Conservation (phyloP, 1,284 basidiomycete species). For the Cutaneotrichosporon sp. region DNA sequence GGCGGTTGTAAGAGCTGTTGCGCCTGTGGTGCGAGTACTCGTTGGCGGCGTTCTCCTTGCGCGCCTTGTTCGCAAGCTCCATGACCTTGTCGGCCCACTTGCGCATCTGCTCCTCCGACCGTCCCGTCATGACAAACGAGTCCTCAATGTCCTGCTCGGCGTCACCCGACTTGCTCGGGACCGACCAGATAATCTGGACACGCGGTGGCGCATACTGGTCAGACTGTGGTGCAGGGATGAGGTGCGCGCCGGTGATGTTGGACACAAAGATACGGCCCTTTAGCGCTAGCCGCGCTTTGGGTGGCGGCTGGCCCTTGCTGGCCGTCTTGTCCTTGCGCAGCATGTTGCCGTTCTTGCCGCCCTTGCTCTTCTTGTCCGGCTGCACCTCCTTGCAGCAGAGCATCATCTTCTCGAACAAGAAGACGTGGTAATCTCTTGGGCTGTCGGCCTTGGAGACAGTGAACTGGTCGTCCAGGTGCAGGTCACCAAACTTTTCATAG, state of each 20-base stretch:
- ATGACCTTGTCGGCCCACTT: conserved; percentile 89
- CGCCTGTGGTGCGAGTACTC: conserved; percentile 1
- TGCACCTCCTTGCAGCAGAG: conserved; percentile 87
- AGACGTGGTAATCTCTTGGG: conserved; percentile 96
- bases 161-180: conserved; percentile 45
- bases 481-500: conserved; percentile 83
- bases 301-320: conserved; percentile 45
- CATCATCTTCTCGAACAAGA: conserved; percentile 98
- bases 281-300: conserved; percentile 71
- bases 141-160: conserved; percentile 54
- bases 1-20: conserved; percentile 15
- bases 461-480: conserved; percentile 91
- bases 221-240: conserved; percentile 41
- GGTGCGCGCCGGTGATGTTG: conserved; percentile 71
- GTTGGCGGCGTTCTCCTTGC: conserved; percentile 20
- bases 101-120: conserved; percentile 84
- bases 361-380: conserved; percentile 43
- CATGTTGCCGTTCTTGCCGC: conserved; percentile 38
- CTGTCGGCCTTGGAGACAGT: conserved; percentile 94
- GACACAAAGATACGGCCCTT: conserved; percentile 98
- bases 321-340: conserved; percentile 52
- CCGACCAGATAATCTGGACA: conserved; percentile 40
- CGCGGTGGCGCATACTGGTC: conserved; percentile 27
- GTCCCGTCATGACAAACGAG: conserved; percentile 88
- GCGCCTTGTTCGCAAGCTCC: conserved; percentile 64